Percentiles rank a stretch among this genome's conserved stretches.
phyloP scores from a whole-genome alignment of 495 filamentous ascomycete species.

The Aspergillus diversus region DNA sequence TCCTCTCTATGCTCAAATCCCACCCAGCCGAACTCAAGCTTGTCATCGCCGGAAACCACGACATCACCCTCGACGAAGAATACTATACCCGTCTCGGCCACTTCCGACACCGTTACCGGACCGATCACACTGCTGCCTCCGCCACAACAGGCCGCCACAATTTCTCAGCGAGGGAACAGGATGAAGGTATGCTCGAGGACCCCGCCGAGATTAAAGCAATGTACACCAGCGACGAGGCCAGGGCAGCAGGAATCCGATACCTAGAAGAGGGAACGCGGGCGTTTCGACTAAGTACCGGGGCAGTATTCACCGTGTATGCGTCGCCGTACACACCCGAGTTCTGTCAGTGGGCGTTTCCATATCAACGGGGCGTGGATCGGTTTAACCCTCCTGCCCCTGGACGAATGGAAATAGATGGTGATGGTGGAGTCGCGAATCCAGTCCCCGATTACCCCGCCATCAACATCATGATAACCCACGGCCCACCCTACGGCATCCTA shows the following conservation, averaged over 20 bases:
- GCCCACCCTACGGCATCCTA: slow-evolving; percentile 64
- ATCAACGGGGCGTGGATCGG: slow-evolving; percentile 55
- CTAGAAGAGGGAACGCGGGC: slow-evolving; percentile 66
- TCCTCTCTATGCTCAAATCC: slow-evolving; percentile 55
- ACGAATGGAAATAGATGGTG: not conserved
- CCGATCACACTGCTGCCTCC: slow-evolving; percentile 20
- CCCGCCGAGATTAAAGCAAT: slow-evolving; percentile 40
- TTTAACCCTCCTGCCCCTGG: slow-evolving; percentile 45
- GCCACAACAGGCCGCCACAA: not conserved
- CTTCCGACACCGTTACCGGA: slow-evolving; percentile 33
- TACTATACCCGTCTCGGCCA: slow-evolving; percentile 46
- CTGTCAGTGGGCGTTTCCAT: slow-evolving; percentile 65
- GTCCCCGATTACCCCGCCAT: slow-evolving; percentile 53
- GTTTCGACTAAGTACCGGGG: slow-evolving; percentile 58
- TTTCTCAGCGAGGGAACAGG: slow-evolving; percentile 10
- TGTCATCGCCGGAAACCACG: slow-evolving; percentile 83
- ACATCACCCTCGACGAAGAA: slow-evolving; percentile 67
- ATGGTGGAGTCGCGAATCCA: slow-evolving; percentile 34
- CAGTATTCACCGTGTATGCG: slow-evolving; percentile 65
- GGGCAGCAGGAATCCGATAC: slow-evolving; percentile 58
- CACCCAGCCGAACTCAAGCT: slow-evolving; percentile 72
- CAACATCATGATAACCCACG: slow-evolving; percentile 75
- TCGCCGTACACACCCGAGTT: slow-evolving; percentile 70
- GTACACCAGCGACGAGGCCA: slow-evolving; percentile 54
- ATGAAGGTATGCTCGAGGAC: slow-evolving; percentile 25